These are phyloP conservation scores for Claviceps monticola DNA, from an alignment of 2,329 filamentous ascomycete species.

Conservation along the genomic window DNA sequence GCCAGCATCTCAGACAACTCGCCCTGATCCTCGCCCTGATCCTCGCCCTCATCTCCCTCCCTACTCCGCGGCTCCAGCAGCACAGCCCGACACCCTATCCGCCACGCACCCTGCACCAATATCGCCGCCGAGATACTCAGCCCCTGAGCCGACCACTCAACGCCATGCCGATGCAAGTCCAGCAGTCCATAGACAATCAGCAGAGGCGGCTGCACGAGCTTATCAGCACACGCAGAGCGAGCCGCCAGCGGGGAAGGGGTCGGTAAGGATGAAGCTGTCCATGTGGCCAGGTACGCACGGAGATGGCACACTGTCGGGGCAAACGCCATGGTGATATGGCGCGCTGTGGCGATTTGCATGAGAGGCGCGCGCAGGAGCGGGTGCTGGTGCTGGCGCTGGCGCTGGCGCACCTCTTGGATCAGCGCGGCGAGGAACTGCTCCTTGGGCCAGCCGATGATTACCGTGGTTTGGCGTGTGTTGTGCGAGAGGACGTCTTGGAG, in stretches of 20 bases:
- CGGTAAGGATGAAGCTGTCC: conserved; percentile 20
- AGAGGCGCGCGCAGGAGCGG: conserved; percentile 49
- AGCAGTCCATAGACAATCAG: conserved; percentile 54
- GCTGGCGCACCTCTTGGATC: conserved; percentile 27
- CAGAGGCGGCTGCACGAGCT: conserved; percentile 21
- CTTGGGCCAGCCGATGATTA: conserved; percentile 58
- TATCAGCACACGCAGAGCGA: no score
- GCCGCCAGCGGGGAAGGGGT: no score
- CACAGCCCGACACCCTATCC: conserved; percentile 28
- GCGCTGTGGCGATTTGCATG: conserved; percentile 52
- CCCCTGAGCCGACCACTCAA: conserved; percentile 65
- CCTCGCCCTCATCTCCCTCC: conserved; percentile 12
- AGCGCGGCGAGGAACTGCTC: conserved; percentile 51
- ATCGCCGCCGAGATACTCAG: conserved; percentile 47
- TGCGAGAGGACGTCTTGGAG: conserved; percentile 46
- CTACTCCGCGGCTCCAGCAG: conserved; percentile 31
- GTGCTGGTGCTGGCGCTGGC: conserved; percentile 7
- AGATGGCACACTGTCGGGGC: conserved; percentile 63
- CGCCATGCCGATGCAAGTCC: conserved; percentile 45
- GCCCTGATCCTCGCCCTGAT: conserved; percentile 11
- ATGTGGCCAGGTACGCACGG: conserved; percentile 57
- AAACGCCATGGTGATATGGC: conserved; percentile 58
- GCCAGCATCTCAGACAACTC: conserved; percentile 22
- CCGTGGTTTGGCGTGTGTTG: conserved; percentile 37
- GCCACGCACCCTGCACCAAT: conserved; percentile 45